Evolutionary conservation across 73 alveolate species (phyloP), one percentile per base, ranked within the genome.

Genomic region (Uronychia binucleata): DNA sequence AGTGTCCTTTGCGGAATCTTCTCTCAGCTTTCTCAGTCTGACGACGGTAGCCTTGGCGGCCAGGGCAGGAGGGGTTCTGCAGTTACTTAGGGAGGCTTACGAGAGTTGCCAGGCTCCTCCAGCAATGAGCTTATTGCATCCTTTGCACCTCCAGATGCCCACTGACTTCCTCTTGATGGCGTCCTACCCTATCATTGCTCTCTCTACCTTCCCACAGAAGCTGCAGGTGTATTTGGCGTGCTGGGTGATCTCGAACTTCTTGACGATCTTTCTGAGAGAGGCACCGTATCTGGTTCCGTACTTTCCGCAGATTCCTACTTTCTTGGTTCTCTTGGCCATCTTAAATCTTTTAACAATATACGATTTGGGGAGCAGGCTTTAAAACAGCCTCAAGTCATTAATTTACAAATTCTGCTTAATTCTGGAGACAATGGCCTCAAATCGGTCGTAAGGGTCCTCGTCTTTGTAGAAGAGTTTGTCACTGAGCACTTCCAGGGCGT

Each of bases 251-350:
- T 97, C 99, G 93, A 95, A 95, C 95, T 93, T 95, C 95, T 97
- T 97, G 91, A 95, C 95, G 93, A 93, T 95, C 91, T 97, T 97
- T 94, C 99, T 94, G 83, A 95, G 88, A 27, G 98, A 95, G 33
- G 98, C 95, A 74, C 99, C 99, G 77, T 96, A 97, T 84, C 99
- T 93, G 34, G 99, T 97, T 83, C 98, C 99, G 95, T 96, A 97
- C 93, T 97, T 97, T 74, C 99, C 98, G 75, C 95, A 90, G 84
- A 97, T 97, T 80, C 99, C 99, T 81, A 97, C 99, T 91, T 97
- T 97, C 97, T 94, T 93, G 82, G 99, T 97, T 79, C 98, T 96
- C 95, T 96, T 97, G 83, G 98, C 99, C 99, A 96, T 96, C 80
- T 89, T 81, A 28, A 28, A 32, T 34, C 34, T 77, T 1, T 75